Evolutionary conservation across 495 filamentous ascomycete genomes (phyloP), one percentile per base, ranked within the genome.

Genomic region (Monascus purpureus): DNA sequence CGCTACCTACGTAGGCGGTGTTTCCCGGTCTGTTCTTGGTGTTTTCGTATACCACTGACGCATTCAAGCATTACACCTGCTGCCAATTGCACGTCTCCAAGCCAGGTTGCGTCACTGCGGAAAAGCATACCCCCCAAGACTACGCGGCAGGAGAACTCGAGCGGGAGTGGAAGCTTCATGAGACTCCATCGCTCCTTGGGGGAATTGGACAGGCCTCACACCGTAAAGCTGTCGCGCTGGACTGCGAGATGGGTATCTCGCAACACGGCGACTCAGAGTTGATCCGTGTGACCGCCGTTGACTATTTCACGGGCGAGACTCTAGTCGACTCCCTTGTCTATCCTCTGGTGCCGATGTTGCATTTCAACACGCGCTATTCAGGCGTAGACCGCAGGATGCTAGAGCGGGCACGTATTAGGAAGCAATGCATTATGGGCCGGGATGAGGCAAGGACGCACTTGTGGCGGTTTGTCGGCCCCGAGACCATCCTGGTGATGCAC

Each of bases 211-310:
- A 26, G 19, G 2, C 22, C 20, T 27, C 32, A 7, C 19, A 25
- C 2, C 42, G 45, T 0, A 39, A 29, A 4, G 58, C 55, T 1
- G 46, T 70, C 5, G 62, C 53, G 4, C 40, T 71, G n/a, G 59
- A 67, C 43, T 70, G 66, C 37, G 65, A 70, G 37, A 68, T 67
- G 58, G 63, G 62, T 2, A 45, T 45, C 0, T 25, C 55, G 1
- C 9, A 27, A 0, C 27, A 32, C 7, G 44, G 50, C 1, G 47
- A 55, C 0, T 13, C 25, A 1, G 63, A 69, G 13, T 48, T 72
- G 0, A 55, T 68, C 23, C 52, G 52, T 0, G 6, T 72, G 1
- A 55, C 50, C 13, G 43, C 52, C 1, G 33, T 69, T 4, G 67
- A 72, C 32, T 59, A 56, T 31, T 52, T 66, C 37, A 50, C 52